phyloP scores from a whole-genome alignment of 2,329 filamentous ascomycete genomes.

The Pseudogymnoascus sp. region DNA sequence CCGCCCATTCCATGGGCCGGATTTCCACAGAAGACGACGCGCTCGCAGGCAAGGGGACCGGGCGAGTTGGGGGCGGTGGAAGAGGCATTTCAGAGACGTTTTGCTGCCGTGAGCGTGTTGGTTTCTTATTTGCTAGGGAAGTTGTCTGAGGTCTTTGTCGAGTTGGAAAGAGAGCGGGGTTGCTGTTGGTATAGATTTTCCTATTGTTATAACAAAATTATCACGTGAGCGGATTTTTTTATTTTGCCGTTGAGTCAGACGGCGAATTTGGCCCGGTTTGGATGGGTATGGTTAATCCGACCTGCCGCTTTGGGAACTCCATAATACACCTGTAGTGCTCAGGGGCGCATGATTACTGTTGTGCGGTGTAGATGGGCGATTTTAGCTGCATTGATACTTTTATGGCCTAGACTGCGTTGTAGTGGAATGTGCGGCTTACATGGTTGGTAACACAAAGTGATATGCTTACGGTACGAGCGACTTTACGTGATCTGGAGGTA shows the following conservation, averaged over 20 bases:
- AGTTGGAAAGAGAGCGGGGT: neutral
- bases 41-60: neutral
- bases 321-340: neutral
- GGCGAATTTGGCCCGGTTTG: neutral
- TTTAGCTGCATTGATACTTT: neutral
- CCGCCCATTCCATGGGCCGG: neutral
- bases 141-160: neutral
- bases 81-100: neutral
- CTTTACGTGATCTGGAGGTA: neutral
- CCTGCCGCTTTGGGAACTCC: neutral
- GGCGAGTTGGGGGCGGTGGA: neutral
- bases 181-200: neutral
- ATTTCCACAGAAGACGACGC: neutral
- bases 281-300: neutral
- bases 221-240: neutral
- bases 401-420: neutral
- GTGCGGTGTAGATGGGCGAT: neutral
- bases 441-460: neutral
- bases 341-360: neutral
- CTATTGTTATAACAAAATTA: neutral
- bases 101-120: neutral
- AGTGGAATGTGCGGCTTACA: neutral
- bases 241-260: neutral
- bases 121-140: neutral
- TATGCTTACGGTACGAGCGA: neutral